A percentile compares a stretch with the other conserved stretches of the same genome.
phyloP scores from a whole-genome alignment of 257 asterid species.

The Nicotiana otophora region DNA sequence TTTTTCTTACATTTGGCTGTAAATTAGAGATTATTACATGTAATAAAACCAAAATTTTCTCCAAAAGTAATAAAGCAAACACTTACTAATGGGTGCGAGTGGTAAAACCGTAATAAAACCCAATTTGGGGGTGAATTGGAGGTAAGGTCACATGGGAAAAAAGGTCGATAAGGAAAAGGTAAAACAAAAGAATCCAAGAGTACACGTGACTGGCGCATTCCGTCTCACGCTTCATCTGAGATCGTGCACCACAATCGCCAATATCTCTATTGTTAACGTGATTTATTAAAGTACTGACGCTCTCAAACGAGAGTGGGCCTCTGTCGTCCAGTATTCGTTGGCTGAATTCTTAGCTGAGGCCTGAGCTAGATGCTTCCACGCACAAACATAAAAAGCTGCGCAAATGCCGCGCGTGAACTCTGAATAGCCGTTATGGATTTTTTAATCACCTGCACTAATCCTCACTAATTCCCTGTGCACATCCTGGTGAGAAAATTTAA shows the following conservation, averaged over 20 bases:
- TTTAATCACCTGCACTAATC: not conserved
- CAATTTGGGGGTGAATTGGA: not conserved
- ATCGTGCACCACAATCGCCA: not conserved
- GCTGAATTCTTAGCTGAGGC: not conserved
- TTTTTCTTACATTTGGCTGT: not conserved
- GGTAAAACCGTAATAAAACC: not conserved
- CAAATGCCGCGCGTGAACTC: conserved; percentile 16
- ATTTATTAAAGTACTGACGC: not conserved
- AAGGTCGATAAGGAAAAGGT: not conserved
- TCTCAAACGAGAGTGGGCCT: not conserved
- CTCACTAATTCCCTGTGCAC: not conserved
- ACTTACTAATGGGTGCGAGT: not conserved
- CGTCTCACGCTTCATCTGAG: not conserved
- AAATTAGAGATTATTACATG: not conserved
- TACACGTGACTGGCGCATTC: conserved; percentile 15
- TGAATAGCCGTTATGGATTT: not conserved
- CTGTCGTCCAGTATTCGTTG: not conserved
- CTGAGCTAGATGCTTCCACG: not conserved
- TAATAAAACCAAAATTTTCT: not conserved
- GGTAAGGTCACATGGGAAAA: not conserved
- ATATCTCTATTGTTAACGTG: not conserved
- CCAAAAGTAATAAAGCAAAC: not conserved
- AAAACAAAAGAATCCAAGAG: conserved; percentile 12
- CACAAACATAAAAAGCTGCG: conserved; percentile 19
- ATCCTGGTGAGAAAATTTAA: not conserved